phyloP scores from a whole-genome alignment of 73 alveolate genomes.

The Durusdinium trenchii region DNA sequence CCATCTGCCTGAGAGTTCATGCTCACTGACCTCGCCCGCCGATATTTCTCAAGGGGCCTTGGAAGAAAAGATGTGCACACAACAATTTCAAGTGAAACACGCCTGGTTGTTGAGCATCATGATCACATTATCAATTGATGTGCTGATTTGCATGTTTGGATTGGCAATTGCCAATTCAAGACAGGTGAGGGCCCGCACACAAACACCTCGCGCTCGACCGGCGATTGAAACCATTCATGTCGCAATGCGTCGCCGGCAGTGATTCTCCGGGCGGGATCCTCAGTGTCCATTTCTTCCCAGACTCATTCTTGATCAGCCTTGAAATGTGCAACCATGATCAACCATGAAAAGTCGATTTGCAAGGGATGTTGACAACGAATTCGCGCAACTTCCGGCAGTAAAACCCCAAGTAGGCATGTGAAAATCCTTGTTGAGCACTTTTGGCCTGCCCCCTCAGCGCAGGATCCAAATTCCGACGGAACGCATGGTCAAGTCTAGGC shows the following conservation, averaged over 20 bases:
- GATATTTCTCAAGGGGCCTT: constrained; percentile 61
- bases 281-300: not conserved
- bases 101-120: too few relatives aligned
- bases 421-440: not conserved
- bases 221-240: constrained; percentile 41
- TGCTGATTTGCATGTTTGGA: too few relatives aligned
- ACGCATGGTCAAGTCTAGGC: too few relatives aligned
- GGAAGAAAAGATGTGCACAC: not conserved
- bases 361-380: too few relatives aligned
- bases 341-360: too few relatives aligned
- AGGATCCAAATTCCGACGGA: too few relatives aligned
- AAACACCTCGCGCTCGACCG: not conserved
- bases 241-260: constrained; percentile 47
- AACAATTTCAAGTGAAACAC: not conserved
- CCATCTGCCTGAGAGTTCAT: constrained; percentile 54
- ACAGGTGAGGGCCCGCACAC: constrained; percentile 67
- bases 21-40: constrained; percentile 62
- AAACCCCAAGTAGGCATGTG: not conserved
- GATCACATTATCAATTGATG: too few relatives aligned
- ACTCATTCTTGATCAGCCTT: too few relatives aligned
- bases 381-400: too few relatives aligned
- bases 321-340: too few relatives aligned
- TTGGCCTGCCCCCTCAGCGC: not conserved
- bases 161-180: too few relatives aligned
- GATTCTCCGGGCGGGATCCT: constrained; percentile 38